Base-by-base conservation (phyloP, 2,329 filamentous ascomycete genomes). In the Fusarium sacchari region DNA sequence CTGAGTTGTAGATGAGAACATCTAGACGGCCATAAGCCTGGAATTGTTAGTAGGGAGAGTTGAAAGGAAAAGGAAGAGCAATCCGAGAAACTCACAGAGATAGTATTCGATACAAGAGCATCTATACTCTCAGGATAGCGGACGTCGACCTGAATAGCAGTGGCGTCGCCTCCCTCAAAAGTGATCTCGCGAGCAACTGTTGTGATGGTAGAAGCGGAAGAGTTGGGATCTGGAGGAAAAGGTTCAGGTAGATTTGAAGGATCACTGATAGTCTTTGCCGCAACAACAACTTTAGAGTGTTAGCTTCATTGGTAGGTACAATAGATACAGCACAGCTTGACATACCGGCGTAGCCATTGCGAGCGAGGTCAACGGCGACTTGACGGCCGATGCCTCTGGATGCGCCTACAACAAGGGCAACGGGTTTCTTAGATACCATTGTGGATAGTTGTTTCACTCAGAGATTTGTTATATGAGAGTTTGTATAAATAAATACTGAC, bases 311-410 rank as follows among this genome's bases (percentile, higher is more conserved):
- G 32, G 32, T 32, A 7, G n/a, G 13, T 22, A 22, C 15, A 18
- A 50, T 9, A 7, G 6, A 55, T 22, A 4, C 9, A 22, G 13
- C n/a, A 37, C 20, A 34, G 30, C 22, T 28, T 24, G 10, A 69
- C 78, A 52, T 83, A 94, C 94, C 92, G 60, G 87, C 84, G 79
- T 95, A 96, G 42, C 90, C 91, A 72, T 91, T 87, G 75, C 85
- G 89, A 13, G 93, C 92, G 7, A 97, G 85, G 79, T 94, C 92
- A 76, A 97, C 88, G 63, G 94, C 93, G 43, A 96, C 86, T 80
- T 96, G 94, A 44, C 93, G 86, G 50, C 94, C 94, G 72, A 97
- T 96, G 42, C 94, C 94, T 69, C 94, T 86, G 0, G 93, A 95
- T 5, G 92, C 93, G 43, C 93, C 93, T 26, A 95, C 87, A 9